Evolutionary conservation across 2,329 filamentous ascomycete species (phyloP), one percentile per base, ranked within the genome.

Genomic region (Aspergillus terreus): DNA sequence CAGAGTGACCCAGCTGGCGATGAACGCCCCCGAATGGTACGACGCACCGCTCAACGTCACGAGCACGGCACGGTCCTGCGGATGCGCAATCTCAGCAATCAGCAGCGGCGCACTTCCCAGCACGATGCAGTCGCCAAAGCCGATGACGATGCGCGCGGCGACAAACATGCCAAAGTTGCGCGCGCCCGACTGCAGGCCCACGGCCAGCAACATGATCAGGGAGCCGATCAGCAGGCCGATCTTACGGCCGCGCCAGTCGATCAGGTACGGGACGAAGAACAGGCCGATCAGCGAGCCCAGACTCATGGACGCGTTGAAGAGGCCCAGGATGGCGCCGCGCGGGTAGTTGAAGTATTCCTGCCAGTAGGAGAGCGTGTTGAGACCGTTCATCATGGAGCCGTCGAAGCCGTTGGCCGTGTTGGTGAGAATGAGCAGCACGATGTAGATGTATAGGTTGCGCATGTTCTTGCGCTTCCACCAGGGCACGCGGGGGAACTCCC

Each of bases 321-420:
- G 51, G 15, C 62, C 63, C 3, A 64, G 57, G 17, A 54, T 47
- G 3, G 55, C 27, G 4, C 60, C 62, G 1, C 44, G 47, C 6
- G 63, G 63, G 17, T 64, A 49, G 25, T 58, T 38, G 44, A 65
- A 63, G 48, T 59, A 62, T 17, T 58, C 55, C 44, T 56, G 54
- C 63, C 62, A 62, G 33, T 59, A 54, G n/a, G 44, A 46, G 6
- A 66, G 52, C 1, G 62, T 60, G 44, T 67, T 63, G 6, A 66
- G 55, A 40, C 60, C 63, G 27, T 67, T 66, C 57, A 64, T 60
- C 55, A 66, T 62, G 12, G 58, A 60, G 17, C 53, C 53, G 56
- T 74, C 71, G 40, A 70, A 74, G 27, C 71, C 72, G 50, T 67
- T 68, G 17, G 66, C 62, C 1, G 40, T 42, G 15, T 19, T 19